Conservation (phyloP, 1,284 basidiomycete genomes). For the Ganoderma sinense region DNA sequence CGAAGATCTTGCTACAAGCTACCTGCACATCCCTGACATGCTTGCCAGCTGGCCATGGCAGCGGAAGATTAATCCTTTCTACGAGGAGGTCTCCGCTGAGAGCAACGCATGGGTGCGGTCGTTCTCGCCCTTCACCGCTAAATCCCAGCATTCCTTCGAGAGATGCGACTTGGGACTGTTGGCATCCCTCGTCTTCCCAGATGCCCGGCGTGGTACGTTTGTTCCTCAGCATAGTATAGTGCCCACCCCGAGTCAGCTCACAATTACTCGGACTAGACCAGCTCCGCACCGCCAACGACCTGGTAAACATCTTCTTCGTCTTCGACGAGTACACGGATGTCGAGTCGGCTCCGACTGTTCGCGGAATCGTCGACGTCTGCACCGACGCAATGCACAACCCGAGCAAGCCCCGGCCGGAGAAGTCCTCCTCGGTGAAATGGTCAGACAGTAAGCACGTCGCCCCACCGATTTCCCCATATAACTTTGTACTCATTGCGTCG, state of each 20-base stretch:
- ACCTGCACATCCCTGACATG: background rate
- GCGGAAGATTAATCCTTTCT: constrained; percentile 28
- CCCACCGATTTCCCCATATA: too few relatives aligned
- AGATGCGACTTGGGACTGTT: constrained; percentile 42
- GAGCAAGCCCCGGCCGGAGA: constrained; percentile 2
- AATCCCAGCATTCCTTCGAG: constrained; percentile 43
- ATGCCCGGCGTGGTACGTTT: background rate
- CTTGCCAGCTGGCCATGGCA: background rate
- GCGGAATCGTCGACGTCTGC: constrained; percentile 33
- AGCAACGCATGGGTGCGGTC: constrained; percentile 42
- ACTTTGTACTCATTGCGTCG: too few relatives aligned
- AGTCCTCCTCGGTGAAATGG: background rate
- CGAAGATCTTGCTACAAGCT: background rate
- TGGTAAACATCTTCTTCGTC: constrained; percentile 52
- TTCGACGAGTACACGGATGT: constrained; percentile 52
- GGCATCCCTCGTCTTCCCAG: constrained; percentile 34
- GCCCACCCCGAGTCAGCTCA: background rate
- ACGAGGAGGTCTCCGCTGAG: constrained; percentile 35
- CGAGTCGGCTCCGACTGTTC: constrained; percentile 34
- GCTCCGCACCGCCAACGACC: constrained; percentile 43
- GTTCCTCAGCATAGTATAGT: background rate
- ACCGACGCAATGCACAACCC: constrained; percentile 2
- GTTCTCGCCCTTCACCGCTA: constrained; percentile 39
- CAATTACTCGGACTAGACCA: background rate
- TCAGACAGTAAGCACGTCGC: background rate